Evolutionary conservation across 129 eudicot species (phyloP).

Genomic region (Chrysanthemum seticuspe): DNA sequence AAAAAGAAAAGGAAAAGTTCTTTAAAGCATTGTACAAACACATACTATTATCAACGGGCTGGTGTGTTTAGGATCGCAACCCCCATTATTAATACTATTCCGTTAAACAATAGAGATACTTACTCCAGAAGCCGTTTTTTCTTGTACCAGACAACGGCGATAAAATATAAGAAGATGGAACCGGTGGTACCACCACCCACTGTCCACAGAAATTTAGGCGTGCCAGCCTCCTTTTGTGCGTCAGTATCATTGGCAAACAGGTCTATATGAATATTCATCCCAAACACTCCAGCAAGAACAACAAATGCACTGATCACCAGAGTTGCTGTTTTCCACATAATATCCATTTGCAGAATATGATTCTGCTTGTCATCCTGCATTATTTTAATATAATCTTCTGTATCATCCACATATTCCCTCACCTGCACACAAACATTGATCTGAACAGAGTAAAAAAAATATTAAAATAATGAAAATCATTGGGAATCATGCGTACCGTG

Average conservation of each 20-base stretch:
- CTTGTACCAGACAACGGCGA: slow-evolving; percentile 41
- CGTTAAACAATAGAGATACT: background rate
- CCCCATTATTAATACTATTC: too few relatives aligned
- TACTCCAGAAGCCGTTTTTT: slow-evolving; percentile 35
- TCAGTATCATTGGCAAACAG: slow-evolving; percentile 4
- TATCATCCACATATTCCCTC: slow-evolving; percentile 66
- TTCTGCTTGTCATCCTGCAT: slow-evolving; percentile 75
- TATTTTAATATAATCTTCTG: slow-evolving; percentile 63
- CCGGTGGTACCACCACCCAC: slow-evolving; percentile 38
- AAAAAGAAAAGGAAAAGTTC: too few relatives aligned
- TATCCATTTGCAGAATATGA: slow-evolving; percentile 67
- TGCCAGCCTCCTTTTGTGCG: slow-evolving; percentile 21
- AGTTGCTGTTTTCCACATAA: slow-evolving; percentile 50
- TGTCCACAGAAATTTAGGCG: slow-evolving; percentile 29
- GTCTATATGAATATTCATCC: slow-evolving; percentile 51
- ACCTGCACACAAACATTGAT: slow-evolving; percentile 27
- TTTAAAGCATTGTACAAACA: too few relatives aligned
- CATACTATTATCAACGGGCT: too few relatives aligned
- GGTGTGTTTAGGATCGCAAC: too few relatives aligned
- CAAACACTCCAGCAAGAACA: slow-evolving; percentile 60
- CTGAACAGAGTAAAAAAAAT: too few relatives aligned
- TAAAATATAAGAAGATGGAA: slow-evolving; percentile 32
- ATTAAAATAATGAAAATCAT: too few relatives aligned
- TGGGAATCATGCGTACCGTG: slow-evolving; percentile 24
- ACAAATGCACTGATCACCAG: slow-evolving; percentile 51